These are phyloP conservation scores for Sphaceloma murrayae DNA, from an alignment of 2,329 filamentous ascomycete genomes.

Conservation along the genomic window DNA sequence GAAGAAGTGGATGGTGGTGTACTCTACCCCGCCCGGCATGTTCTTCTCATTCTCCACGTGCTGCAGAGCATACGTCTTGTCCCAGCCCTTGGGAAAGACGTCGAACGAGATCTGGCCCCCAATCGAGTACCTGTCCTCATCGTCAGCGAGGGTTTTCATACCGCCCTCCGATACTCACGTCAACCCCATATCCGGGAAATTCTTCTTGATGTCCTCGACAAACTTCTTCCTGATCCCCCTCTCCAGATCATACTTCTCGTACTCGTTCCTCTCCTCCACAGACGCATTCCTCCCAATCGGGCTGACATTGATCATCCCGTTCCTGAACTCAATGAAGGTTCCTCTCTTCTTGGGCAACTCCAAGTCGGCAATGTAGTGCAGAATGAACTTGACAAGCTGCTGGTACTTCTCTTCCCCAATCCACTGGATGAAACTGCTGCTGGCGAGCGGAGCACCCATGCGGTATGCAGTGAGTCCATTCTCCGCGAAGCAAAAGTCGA, in stretches of 20 bases:
- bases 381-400: slow-evolving; percentile 62
- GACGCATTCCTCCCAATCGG: slow-evolving; percentile 82
- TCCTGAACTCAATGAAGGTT: slow-evolving; percentile 80
- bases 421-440: slow-evolving; percentile 82
- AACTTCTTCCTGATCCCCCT: slow-evolving; percentile 68
- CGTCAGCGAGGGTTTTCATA: not conserved
- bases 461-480: slow-evolving; percentile 91
- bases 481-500: slow-evolving; percentile 97
- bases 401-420: slow-evolving; percentile 82
- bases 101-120: slow-evolving; percentile 98
- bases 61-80: slow-evolving; percentile 92
- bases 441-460: slow-evolving; percentile 63
- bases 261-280: slow-evolving; percentile 69
- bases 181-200: slow-evolving; percentile 73
- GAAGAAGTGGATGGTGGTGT: slow-evolving; percentile 92
- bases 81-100: slow-evolving; percentile 93
- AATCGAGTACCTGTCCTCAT: slow-evolving; percentile 63
- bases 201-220: slow-evolving; percentile 64
- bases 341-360: slow-evolving; percentile 75
- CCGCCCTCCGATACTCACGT: slow-evolving; percentile 50
- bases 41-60: slow-evolving; percentile 74
- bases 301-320: slow-evolving; percentile 82
- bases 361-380: slow-evolving; percentile 76
- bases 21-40: slow-evolving; percentile 57
- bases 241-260: slow-evolving; percentile 68